A percentile compares a stretch with the other conserved stretches of the same genome.
Evolutionary conservation across 2,329 filamentous ascomycete species (phyloP).

Genomic region (Aspergillus calidoustus): DNA sequence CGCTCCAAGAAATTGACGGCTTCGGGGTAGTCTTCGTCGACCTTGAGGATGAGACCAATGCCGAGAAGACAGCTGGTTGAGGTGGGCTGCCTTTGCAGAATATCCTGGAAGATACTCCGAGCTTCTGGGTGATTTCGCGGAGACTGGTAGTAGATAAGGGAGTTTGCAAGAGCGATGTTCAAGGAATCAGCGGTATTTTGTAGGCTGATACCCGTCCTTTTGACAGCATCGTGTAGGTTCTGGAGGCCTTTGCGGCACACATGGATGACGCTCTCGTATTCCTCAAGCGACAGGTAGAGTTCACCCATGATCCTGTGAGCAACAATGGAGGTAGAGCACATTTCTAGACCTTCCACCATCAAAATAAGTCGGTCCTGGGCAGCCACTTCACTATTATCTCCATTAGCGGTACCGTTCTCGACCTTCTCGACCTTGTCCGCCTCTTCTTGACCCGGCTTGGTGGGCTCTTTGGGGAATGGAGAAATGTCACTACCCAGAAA

Average conservation of each 20-base stretch:
- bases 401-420: slow-evolving; percentile 39
- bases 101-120: slow-evolving; percentile 79
- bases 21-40: slow-evolving; percentile 84
- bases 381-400: slow-evolving; percentile 57
- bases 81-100: slow-evolving; percentile 74
- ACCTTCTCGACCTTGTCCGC: slow-evolving; percentile 35
- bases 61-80: slow-evolving; percentile 85
- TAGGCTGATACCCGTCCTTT: slow-evolving; percentile 71
- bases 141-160: slow-evolving; percentile 86
- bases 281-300: slow-evolving; percentile 83
- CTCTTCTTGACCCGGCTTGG: slow-evolving; percentile 21
- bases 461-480: slow-evolving; percentile 69
- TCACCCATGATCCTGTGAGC: slow-evolving; percentile 82
- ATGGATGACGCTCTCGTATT: slow-evolving; percentile 81
- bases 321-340: slow-evolving; percentile 71
- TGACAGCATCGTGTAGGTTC: slow-evolving; percentile 63
- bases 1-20: slow-evolving; percentile 80
- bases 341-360: slow-evolving; percentile 74
- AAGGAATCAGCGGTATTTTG: slow-evolving; percentile 74
- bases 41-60: slow-evolving; percentile 87
- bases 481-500: slow-evolving; percentile 84
- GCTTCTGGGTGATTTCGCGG: slow-evolving; percentile 90
- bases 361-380: slow-evolving; percentile 80
- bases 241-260: slow-evolving; percentile 75
- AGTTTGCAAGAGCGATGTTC: slow-evolving; percentile 79